These are phyloP conservation scores for Linnemannia elongata DNA, from an alignment of 192 early-diverging fungal genomes.

Conservation along the genomic window DNA sequence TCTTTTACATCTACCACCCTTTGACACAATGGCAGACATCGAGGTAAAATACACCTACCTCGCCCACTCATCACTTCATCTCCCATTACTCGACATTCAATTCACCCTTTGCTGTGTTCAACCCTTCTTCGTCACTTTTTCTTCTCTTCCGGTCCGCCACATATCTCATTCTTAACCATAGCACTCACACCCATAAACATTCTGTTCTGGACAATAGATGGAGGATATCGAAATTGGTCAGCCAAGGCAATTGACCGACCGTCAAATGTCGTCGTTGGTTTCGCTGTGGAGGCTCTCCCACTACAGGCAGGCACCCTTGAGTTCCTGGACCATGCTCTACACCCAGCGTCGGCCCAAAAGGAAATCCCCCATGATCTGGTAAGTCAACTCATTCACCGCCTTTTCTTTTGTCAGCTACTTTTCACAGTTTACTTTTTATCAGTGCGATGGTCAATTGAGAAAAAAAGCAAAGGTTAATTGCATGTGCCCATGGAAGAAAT, in stretches of 20 bases:
- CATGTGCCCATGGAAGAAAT: neutral
- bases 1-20: neutral
- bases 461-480: neutral
- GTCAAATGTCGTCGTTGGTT: conserved; percentile 34
- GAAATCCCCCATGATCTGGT: conserved; percentile 39
- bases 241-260: conserved; percentile 32
- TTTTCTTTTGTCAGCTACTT: neutral
- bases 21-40: conserved; percentile 27
- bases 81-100: neutral
- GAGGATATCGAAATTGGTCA: conserved; percentile 27
- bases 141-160: neutral
- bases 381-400: neutral
- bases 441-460: neutral
- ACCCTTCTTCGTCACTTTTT: neutral
- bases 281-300: conserved; percentile 42
- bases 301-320: conserved; percentile 46
- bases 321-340: conserved; percentile 52
- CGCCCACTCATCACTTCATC: neutral
- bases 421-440: neutral
- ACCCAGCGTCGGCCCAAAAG: conserved; percentile 30
- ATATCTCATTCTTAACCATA: neutral
- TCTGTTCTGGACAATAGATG: conserved; percentile 8
- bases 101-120: neutral
- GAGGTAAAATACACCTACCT: conserved; percentile 19
- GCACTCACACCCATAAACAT: neutral